Percentiles rank a stretch among this genome's conserved stretches.
Evolutionary conservation across 345 rosid species (phyloP).

Genomic region (Mallotus nudiflorus): DNA sequence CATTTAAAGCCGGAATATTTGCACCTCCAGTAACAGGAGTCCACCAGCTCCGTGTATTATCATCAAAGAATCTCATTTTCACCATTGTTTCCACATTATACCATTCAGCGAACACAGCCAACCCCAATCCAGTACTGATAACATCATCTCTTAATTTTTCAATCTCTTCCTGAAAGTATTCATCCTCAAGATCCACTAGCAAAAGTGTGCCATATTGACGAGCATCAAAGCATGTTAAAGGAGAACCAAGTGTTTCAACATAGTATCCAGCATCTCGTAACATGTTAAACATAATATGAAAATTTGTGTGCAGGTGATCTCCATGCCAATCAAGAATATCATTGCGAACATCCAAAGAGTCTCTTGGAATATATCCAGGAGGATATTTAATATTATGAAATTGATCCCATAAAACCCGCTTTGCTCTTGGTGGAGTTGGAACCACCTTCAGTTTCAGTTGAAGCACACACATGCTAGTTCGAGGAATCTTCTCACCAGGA

Average conservation of each 20-base stretch:
- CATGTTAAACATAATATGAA: conserved; percentile 92
- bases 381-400: conserved; percentile 96
- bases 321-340: conserved; percentile 99
- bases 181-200: conserved; percentile 97
- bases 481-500: conserved; percentile 59
- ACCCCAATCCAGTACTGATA: conserved; percentile 73
- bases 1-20: conserved; percentile 89
- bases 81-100: conserved; percentile 97
- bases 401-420: conserved; percentile 95
- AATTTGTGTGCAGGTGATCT: conserved; percentile 97
- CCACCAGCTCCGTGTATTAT: conserved; percentile 99
- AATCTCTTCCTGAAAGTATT: conserved; percentile 87
- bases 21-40: conserved; percentile 99
- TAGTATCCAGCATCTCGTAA: conserved; percentile 88
- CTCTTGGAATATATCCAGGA: conserved; percentile 98
- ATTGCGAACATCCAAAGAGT: conserved; percentile 95
- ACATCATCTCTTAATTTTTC: conserved; percentile 86
- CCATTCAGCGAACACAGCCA: conserved; percentile 95
- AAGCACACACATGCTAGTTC: conserved; percentile 73
- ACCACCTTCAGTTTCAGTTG: conserved; percentile 78
- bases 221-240: conserved; percentile 94
- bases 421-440: conserved; percentile 87
- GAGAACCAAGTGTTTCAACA: conserved; percentile 96
- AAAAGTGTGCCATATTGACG: conserved; percentile 88
- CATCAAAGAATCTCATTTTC: conserved; percentile 98